Percentiles rank a stretch among this genome's conserved stretches.
Evolutionary conservation across 73 alveolate species (phyloP).

Genomic region (Stentor coeruleus): DNA sequence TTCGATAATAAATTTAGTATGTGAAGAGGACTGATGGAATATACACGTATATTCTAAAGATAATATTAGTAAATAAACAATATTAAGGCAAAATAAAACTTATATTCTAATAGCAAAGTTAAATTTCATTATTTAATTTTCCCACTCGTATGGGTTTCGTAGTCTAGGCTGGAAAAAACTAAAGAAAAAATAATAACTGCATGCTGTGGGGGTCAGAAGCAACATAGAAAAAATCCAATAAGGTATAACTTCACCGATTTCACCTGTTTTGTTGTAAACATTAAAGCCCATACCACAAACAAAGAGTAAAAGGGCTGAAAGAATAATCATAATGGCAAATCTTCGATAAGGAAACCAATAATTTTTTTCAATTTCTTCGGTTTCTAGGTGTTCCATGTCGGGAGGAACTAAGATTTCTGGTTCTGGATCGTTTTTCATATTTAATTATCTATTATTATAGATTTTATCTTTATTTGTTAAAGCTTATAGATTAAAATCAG

Average conservation of each 20-base stretch:
- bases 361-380: not conserved
- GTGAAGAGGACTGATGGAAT: no score
- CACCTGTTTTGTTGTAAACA: not conserved
- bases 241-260: not conserved
- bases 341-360: not conserved
- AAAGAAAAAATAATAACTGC: not conserved
- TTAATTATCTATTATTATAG: no score
- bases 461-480: no score
- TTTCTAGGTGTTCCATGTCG: not conserved
- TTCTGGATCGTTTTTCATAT: not conserved
- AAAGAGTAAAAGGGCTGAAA: not conserved
- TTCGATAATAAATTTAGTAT: no score
- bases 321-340: not conserved
- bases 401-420: conserved; percentile 9
- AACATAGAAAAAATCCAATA: not conserved
- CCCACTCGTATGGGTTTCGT: not conserved
- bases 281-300: not conserved
- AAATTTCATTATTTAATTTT: no score
- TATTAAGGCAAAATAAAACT: no score
- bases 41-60: no score
- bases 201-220: not conserved
- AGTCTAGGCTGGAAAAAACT: not conserved
- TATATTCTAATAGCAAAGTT: no score
- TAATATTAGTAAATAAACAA: no score
- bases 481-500: no score